These are phyloP conservation scores for Aspergillus brunneoviolaceus DNA, from an alignment of 2,329 filamentous ascomycete genomes.

Conservation along the genomic window DNA sequence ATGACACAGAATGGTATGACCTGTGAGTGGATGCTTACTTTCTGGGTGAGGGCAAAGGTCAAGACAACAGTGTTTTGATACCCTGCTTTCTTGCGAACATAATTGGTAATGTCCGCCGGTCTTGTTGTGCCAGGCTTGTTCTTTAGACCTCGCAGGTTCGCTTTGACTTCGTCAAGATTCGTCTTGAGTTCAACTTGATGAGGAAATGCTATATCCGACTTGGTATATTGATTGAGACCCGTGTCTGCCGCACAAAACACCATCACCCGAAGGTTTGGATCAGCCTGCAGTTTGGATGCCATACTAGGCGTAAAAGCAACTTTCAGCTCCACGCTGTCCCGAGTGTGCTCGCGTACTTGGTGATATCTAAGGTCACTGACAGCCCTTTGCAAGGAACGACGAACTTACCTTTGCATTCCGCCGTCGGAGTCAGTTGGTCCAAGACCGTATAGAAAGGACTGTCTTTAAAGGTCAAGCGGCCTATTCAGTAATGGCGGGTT, in stretches of 20 bases:
- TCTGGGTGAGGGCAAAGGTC: constrained; percentile 87
- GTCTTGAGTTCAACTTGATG: constrained; percentile 90
- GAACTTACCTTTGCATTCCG: constrained; percentile 68
- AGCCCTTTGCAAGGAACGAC: not conserved
- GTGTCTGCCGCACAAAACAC: constrained; percentile 75
- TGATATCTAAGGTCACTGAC: constrained; percentile 24
- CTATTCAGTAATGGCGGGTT: constrained; percentile 40
- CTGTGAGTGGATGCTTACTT: constrained; percentile 55
- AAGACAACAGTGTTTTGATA: constrained; percentile 79
- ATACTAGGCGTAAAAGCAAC: constrained; percentile 56
- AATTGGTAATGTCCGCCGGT: constrained; percentile 83
- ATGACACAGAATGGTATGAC: no score
- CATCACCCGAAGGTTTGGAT: constrained; percentile 70
- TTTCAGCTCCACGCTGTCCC: constrained; percentile 59
- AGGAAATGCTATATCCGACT: constrained; percentile 78
- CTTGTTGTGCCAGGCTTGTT: constrained; percentile 94
- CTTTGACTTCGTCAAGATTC: constrained; percentile 82
- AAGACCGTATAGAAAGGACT: constrained; percentile 83
- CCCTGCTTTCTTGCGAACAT: constrained; percentile 64
- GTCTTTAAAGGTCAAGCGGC: constrained; percentile 61
- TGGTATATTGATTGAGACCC: constrained; percentile 56
- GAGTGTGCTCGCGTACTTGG: constrained; percentile 59
- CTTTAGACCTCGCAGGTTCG: constrained; percentile 91
- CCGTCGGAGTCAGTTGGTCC: constrained; percentile 62
- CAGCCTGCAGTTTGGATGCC: constrained; percentile 57